Percentiles rank a stretch among this genome's conserved stretches.
Evolutionary conservation across 306 rosid species (phyloP).

Genomic region (Quercus suber): DNA sequence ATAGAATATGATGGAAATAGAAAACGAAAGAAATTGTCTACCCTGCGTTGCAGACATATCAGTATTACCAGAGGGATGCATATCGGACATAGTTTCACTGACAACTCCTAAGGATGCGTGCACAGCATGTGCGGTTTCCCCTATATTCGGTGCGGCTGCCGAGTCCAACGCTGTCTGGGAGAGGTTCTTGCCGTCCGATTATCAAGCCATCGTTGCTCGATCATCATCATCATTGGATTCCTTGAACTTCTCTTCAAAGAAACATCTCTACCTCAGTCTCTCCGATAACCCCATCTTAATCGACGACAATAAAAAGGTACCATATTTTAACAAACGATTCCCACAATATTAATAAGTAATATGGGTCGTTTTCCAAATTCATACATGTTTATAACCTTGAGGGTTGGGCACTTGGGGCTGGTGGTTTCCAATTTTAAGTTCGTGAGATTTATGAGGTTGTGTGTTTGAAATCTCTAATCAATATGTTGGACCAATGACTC

Average conservation of each 20-base stretch:
- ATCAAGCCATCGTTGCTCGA: not conserved
- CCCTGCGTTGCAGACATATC: not conserved
- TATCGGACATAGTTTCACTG: constrained; percentile 9
- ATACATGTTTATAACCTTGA: no score
- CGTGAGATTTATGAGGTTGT: no score
- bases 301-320: not conserved
- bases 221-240: not conserved
- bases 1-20: no score
- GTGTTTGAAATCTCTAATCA: no score
- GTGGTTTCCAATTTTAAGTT: no score
- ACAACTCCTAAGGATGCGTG: constrained; percentile 9
- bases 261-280: constrained; percentile 7
- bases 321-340: no score
- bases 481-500: no score
- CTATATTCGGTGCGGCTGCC: not conserved
- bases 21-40: no score
- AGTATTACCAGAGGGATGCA: constrained; percentile 13
- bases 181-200: constrained; percentile 3
- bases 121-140: not conserved
- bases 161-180: not conserved
- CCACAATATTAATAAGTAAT: no score
- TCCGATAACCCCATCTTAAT: constrained; percentile 3
- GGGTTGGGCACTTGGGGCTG: no score
- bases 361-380: no score
- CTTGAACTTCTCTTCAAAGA: constrained; percentile 5